phyloP scores from a whole-genome alignment of 371 early-diverging fungal genomes.

The Polyrhizophydium stewartii region DNA sequence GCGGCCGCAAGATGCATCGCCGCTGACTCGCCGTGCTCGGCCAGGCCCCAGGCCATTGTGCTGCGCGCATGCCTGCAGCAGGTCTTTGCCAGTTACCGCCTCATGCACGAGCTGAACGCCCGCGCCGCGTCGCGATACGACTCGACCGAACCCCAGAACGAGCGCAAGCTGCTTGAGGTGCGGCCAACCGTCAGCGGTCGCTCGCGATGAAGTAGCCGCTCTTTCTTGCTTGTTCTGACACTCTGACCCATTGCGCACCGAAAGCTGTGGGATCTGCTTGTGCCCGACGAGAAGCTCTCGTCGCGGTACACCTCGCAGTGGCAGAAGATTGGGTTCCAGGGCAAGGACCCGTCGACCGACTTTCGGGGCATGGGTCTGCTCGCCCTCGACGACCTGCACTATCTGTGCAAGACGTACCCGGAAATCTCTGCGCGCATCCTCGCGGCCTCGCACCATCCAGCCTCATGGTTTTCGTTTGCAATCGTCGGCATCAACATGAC shows the following conservation, averaged over 20 bases:
- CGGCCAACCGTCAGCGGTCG: neutral
- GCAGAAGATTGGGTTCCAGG: slow-evolving; percentile 79
- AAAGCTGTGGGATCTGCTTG: slow-evolving; percentile 66
- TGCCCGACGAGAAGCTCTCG: slow-evolving; percentile 53
- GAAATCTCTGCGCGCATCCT: slow-evolving; percentile 47
- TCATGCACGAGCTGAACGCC: slow-evolving; percentile 57
- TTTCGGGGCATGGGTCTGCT: slow-evolving; percentile 84
- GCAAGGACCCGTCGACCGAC: slow-evolving; percentile 80
- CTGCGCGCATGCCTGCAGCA: slow-evolving; percentile 46
- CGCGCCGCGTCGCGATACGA: slow-evolving; percentile 68
- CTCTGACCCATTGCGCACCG: too few relatives aligned
- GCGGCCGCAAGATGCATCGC: too few relatives aligned
- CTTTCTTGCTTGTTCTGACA: too few relatives aligned
- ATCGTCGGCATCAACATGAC: slow-evolving; percentile 82
- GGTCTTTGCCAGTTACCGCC: slow-evolving; percentile 50
- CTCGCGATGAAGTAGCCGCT: too few relatives aligned
- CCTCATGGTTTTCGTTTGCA: slow-evolving; percentile 10
- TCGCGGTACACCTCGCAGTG: slow-evolving; percentile 60
- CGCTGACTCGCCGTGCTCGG: too few relatives aligned
- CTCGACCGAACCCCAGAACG: slow-evolving; percentile 55
- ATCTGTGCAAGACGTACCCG: slow-evolving; percentile 61
- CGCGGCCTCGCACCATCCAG: slow-evolving; percentile 44
- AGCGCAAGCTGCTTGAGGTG: slow-evolving; percentile 61
- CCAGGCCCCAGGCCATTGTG: slow-evolving; percentile 54
- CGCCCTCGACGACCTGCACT: slow-evolving; percentile 69